Evolutionary conservation across 257 asterid species (phyloP).

Genomic region (Solanum corneliomulleri): DNA sequence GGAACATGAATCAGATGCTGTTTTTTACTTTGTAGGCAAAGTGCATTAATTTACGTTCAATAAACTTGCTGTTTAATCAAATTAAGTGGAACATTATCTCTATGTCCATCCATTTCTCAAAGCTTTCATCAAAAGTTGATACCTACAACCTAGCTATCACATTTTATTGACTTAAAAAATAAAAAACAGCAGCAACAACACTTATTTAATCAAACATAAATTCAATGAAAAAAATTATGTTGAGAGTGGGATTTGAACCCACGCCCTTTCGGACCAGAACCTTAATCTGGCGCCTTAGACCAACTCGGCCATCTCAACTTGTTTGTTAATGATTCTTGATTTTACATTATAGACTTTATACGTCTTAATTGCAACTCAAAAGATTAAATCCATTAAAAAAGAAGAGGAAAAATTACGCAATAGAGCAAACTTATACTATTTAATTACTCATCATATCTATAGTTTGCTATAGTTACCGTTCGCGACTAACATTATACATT

Average conservation of each 20-base stretch:
- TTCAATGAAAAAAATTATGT: conserved; percentile 4
- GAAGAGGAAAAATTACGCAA: too few relatives aligned
- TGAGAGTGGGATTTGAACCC: conserved; percentile 96
- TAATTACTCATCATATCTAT: too few relatives aligned
- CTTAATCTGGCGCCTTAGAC: conserved; percentile 99
- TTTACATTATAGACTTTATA: rapidly evolving
- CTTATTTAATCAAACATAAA: too few relatives aligned
- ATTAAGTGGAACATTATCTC: not conserved
- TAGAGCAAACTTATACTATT: too few relatives aligned
- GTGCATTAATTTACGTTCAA: not conserved
- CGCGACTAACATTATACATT: too few relatives aligned
- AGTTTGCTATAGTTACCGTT: too few relatives aligned
- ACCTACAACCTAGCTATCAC: not conserved
- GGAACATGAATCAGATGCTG: not conserved
- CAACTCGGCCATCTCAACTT: conserved; percentile 97
- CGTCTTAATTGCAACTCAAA: not conserved
- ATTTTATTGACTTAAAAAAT: not conserved
- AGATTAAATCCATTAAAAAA: not conserved
- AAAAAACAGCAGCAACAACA: not conserved
- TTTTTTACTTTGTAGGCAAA: not conserved
- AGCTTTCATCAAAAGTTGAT: not conserved
- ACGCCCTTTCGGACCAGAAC: conserved; percentile 99
- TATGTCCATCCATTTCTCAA: not conserved
- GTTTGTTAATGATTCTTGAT: rapidly evolving
- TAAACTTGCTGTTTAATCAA: not conserved